Base-by-base conservation (phyloP, 1,139 yeast genomes). In the Geotrichum citri-aurantii region DNA sequence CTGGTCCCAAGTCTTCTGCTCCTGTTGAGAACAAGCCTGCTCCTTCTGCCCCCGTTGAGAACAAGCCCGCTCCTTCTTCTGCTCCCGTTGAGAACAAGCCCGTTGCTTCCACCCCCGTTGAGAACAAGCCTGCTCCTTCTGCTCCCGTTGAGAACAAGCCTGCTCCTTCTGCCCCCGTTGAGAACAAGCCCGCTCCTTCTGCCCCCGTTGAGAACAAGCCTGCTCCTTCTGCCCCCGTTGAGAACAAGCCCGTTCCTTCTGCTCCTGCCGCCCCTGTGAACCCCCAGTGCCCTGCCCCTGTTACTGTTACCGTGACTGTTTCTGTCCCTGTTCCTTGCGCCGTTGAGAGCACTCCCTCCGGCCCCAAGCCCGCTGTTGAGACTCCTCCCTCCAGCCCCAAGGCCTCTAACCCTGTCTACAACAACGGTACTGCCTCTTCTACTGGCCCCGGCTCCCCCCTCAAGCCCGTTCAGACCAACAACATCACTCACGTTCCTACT, bases 391-490 rank as follows among this genome's bases (percentile, higher is more conserved):
- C 48, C 26, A n/a, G 33, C 29, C 37, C 42, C 42, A 37, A 37
- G 42, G 7, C 42, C n/a, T 37, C 42, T 37, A 33, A 7, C 40
- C 37, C 37, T 48, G 56, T 23, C 53, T 50, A 12, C 37, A 33
- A 49, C n/a, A 24, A 21, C 49, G 50, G 27, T 23, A 40, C 23
- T 24, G 44, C 29, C 24, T n/a, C 33, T 26, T 19, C 23, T 17
- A 49, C 58, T 50, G 50, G 50, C 40, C 49, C 55, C 10, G 40
- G 54, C 11, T 12, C 17, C 29, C 51, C 51, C 24, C 31, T 46
- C 52, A 54, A 54, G 56, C 31, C 54, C 46, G 50, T 50, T 44
- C 31, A 21, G 40, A 11, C 55, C 27, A 42, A 31, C 27, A 42
- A 31, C 23, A 21, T 23, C 31, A 31, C 48, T 21, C 19, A 46